phyloP scores from a whole-genome alignment of 371 early-diverging fungal species.

The Mortierella sp. region DNA sequence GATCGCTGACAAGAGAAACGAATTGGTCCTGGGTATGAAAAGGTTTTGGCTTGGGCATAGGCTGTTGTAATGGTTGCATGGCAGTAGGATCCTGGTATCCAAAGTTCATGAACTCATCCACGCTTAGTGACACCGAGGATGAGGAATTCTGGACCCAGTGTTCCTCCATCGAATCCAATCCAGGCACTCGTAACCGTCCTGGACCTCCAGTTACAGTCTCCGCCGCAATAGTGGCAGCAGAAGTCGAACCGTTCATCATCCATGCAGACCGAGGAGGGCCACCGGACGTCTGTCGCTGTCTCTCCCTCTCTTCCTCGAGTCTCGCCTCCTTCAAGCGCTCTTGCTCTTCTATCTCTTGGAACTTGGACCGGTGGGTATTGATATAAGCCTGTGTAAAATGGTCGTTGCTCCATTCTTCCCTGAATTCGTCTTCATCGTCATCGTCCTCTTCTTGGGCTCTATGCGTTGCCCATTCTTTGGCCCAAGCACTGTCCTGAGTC shows the following conservation, averaged over 20 bases:
- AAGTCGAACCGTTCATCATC: slow-evolving; percentile 29
- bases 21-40: slow-evolving; percentile 27
- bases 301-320: slow-evolving; percentile 32
- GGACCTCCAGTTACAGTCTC: not conserved
- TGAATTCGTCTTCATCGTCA: slow-evolving; percentile 40
- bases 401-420: slow-evolving; percentile 54
- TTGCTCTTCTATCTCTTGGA: slow-evolving; percentile 38
- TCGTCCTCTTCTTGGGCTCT: slow-evolving; percentile 16
- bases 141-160: not conserved
- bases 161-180: slow-evolving; percentile 15
- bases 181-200: slow-evolving; percentile 25
- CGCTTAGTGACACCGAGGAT: slow-evolving; percentile 2
- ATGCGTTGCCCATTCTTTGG: slow-evolving; percentile 19
- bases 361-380: slow-evolving; percentile 32
- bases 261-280: slow-evolving; percentile 25
- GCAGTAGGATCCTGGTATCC: not conserved
- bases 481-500: slow-evolving; percentile 16
- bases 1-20: slow-evolving; percentile 33
- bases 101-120: slow-evolving; percentile 30
- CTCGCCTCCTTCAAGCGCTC: slow-evolving; percentile 39
- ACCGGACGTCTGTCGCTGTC: slow-evolving; percentile 10
- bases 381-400: slow-evolving; percentile 46
- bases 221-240: slow-evolving; percentile 1
- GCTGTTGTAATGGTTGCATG: not conserved
- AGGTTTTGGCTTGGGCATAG: slow-evolving; percentile 6